Conservation (phyloP, 192 early-diverging fungal species). For the Obelidium mucronatum region DNA sequence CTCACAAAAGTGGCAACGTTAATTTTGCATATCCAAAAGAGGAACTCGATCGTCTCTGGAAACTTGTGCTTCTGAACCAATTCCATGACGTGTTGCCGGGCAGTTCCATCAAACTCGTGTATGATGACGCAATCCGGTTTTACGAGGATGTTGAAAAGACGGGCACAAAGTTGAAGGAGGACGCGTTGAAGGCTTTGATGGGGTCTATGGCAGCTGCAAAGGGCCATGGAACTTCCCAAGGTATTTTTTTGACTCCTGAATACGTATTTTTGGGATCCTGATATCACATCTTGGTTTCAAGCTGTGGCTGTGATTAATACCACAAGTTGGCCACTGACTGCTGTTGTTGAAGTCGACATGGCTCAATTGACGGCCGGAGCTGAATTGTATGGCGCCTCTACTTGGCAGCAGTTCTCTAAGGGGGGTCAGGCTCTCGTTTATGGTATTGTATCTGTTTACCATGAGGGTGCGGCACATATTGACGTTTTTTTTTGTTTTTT, state of each 20-base stretch:
- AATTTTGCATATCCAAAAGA: constrained; percentile 70
- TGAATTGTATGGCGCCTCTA: constrained; percentile 18
- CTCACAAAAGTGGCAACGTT: neutral
- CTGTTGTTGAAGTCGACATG: constrained; percentile 37
- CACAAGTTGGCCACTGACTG: constrained; percentile 41
- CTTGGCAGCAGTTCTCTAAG: constrained; percentile 31
- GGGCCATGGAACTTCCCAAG: neutral
- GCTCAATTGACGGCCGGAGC: neutral
- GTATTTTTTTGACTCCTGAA: neutral
- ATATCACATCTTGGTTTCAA: neutral
- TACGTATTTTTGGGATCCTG: neutral
- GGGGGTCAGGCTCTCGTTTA: constrained; percentile 25
- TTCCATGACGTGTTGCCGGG: constrained; percentile 99
- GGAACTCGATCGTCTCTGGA: constrained; percentile 86
- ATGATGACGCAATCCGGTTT: constrained; percentile 77
- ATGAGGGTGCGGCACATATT: too few species aligned
- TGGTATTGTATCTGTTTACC: too few species aligned
- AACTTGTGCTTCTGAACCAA: constrained; percentile 89
- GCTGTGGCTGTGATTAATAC: constrained; percentile 51
- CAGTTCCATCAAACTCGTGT: constrained; percentile 88
- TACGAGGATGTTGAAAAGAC: constrained; percentile 54
- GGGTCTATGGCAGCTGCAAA: neutral
- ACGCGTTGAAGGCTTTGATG: constrained; percentile 35
- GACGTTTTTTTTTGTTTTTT: neutral
- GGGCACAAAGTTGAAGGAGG: constrained; percentile 42